Percentiles rank a stretch among this genome's conserved stretches.
phyloP scores from a whole-genome alignment of 1,284 basidiomycete species.

The Mrakiaceae sp. region DNA sequence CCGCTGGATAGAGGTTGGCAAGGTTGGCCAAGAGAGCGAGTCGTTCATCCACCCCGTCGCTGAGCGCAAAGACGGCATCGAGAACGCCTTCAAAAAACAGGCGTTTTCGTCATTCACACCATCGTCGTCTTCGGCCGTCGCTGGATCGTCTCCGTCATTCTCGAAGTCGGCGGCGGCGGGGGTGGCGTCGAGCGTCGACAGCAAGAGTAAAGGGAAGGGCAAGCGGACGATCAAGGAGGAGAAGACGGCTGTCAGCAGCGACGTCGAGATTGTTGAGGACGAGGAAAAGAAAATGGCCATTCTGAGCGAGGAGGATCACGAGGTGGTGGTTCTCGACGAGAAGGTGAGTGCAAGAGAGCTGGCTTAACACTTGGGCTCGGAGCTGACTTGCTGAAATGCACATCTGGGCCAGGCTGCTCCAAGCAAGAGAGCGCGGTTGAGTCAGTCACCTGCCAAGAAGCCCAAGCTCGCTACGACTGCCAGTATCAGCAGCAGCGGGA shows the following conservation, averaged over 20 bases:
- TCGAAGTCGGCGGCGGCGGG: not conserved
- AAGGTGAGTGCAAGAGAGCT: not conserved
- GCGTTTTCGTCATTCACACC: conserved; percentile 19
- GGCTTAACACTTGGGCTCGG: not conserved
- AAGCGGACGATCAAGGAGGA: not conserved
- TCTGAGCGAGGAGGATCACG: conserved; percentile 11
- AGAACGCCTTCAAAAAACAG: conserved; percentile 72
- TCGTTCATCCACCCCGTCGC: conserved; percentile 71
- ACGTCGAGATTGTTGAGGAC: not conserved
- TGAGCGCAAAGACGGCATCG: conserved; percentile 72
- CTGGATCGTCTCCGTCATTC: not conserved
- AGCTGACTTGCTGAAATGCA: too few relatives aligned
- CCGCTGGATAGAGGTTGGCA: conserved; percentile 57
- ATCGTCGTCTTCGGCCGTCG: too few relatives aligned
- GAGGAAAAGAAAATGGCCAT: not conserved
- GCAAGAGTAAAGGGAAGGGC: not conserved
- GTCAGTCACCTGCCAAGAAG: not conserved
- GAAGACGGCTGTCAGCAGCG: not conserved
- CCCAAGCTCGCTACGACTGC: not conserved
- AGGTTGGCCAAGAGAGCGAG: conserved; percentile 70
- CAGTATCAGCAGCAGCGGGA: not conserved
- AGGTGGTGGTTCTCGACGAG: conserved; percentile 6
- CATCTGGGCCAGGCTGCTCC: too few relatives aligned
- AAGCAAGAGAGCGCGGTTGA: not conserved
- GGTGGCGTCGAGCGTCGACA: not conserved